These are phyloP conservation scores for Pythium dissimile DNA, from an alignment of 352 stramenopile genomes.

Conservation along the genomic window DNA sequence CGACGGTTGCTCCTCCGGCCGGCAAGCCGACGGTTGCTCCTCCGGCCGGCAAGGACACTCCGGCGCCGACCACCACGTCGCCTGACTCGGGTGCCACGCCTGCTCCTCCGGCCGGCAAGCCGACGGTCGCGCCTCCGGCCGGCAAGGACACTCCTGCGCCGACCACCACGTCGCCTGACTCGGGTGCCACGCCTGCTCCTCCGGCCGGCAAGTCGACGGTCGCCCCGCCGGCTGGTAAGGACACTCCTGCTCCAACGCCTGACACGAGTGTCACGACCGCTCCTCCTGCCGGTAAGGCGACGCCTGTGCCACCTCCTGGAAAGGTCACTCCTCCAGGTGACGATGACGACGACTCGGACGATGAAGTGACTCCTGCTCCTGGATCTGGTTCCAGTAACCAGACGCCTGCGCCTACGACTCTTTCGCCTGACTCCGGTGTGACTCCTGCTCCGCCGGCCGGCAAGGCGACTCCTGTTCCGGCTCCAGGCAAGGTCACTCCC, in stretches of 20 bases:
- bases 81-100: neutral
- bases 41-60: neutral
- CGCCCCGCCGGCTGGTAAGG: neutral
- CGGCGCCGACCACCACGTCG: neutral
- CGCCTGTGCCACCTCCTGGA: neutral
- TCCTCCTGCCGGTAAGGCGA: neutral
- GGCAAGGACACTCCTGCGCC: too few species aligned
- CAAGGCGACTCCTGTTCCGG: neutral
- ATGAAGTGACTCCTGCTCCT: neutral
- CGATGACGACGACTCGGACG: too few species aligned
- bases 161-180: neutral
- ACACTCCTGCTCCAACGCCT: neutral
- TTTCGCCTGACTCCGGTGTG: neutral
- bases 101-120: neutral
- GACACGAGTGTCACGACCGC: too few species aligned
- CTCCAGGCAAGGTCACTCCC: neutral
- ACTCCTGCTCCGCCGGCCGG: neutral
- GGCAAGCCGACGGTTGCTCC: neutral
- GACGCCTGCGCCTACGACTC: neutral
- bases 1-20: neutral
- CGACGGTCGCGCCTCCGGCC: neutral
- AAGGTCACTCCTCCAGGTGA: neutral
- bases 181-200: neutral
- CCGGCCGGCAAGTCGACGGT: neutral
- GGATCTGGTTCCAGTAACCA: too few species aligned